phyloP scores from a whole-genome alignment of 2,329 filamentous ascomycete genomes.

The Calonectria naviculata region DNA sequence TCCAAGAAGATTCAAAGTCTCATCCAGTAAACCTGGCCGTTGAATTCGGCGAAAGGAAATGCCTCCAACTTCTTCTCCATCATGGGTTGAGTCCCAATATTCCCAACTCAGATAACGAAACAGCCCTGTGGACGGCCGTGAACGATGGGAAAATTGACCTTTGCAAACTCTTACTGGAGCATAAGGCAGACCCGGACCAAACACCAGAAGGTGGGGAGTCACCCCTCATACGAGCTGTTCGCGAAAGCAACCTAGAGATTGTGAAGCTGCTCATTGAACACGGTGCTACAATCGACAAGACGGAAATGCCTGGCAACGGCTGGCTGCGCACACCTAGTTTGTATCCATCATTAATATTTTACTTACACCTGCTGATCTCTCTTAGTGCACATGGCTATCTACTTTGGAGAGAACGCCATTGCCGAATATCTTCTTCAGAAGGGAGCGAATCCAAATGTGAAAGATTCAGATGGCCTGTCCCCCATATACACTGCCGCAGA shows the following conservation, averaged over 20 bases:
- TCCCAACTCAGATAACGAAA: not conserved
- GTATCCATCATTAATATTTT: not conserved
- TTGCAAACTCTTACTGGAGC: not conserved
- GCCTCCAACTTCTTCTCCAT: not conserved
- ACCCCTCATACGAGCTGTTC: not conserved
- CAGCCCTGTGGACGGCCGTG: conserved; percentile 1
- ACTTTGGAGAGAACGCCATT: not conserved
- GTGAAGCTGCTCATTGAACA: conserved; percentile 3
- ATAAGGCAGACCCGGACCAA: conserved; percentile 4
- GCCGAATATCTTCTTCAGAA: not conserved
- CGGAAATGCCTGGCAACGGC: not conserved
- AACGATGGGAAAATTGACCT: not conserved
- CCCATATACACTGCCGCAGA: not conserved
- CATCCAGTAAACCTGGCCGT: not conserved
- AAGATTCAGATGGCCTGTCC: not conserved
- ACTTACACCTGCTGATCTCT: not conserved
- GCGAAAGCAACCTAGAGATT: not conserved
- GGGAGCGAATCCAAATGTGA: not conserved
- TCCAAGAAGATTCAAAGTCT: not conserved
- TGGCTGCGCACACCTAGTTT: conserved; percentile 14
- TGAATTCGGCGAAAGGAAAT: not conserved
- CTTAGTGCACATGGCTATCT: not conserved
- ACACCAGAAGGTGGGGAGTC: not conserved
- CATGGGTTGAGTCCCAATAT: not conserved
- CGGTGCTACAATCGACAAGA: conserved; percentile 9